Conservation (phyloP, 768 basidiomycete species). For the Leccinum incarnatum region DNA sequence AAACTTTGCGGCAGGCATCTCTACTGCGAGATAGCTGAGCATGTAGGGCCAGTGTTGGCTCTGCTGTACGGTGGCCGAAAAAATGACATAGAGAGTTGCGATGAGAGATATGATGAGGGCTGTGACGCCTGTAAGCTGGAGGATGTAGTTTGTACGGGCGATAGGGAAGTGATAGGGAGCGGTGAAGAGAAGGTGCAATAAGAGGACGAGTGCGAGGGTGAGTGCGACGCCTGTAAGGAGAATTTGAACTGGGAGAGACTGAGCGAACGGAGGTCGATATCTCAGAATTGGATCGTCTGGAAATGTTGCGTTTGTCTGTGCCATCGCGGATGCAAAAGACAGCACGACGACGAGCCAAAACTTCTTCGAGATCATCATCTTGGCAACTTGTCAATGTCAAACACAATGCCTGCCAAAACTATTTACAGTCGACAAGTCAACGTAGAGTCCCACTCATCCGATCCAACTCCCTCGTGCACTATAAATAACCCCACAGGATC, state of each 20-base stretch:
- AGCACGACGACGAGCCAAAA: background rate
- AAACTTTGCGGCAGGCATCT: slow-evolving; percentile 42
- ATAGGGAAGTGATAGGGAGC: slow-evolving; percentile 96
- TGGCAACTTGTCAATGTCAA: background rate
- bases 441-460: no score
- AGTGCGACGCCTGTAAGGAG: slow-evolving; percentile 81
- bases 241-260: slow-evolving; percentile 89
- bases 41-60: slow-evolving; percentile 91
- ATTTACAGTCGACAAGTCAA: no score
- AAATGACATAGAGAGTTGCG: slow-evolving; percentile 74
- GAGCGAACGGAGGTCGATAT: slow-evolving; percentile 78
- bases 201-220: slow-evolving; percentile 78
- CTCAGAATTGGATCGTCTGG: slow-evolving; percentile 68
- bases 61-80: slow-evolving; percentile 54
- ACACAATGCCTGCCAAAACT: slow-evolving; percentile 28
- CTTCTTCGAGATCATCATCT: background rate
- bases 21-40: slow-evolving; percentile 86
- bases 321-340: slow-evolving; percentile 22
- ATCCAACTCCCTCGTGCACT: no score
- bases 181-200: slow-evolving; percentile 93
- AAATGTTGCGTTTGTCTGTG: slow-evolving; percentile 16
- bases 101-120: slow-evolving; percentile 76
- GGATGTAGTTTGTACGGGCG: slow-evolving; percentile 85
- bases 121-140: slow-evolving; percentile 82
- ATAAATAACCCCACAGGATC: no score